phyloP scores from a whole-genome alignment of 75 land plant genomes.

The Cunninghamia lanceolata region DNA sequence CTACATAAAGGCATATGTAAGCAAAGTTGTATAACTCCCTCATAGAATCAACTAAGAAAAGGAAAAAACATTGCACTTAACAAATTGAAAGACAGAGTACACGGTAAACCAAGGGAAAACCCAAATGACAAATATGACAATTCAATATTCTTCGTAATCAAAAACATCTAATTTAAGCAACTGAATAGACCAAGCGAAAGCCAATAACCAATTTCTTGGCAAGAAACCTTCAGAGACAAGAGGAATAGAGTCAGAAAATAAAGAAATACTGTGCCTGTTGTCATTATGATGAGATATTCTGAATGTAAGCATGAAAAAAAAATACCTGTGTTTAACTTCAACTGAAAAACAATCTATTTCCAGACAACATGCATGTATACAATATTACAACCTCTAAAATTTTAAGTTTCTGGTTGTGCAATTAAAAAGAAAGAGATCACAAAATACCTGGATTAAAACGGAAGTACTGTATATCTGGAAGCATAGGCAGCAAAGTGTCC shows the following conservation, averaged over 20 bases:
- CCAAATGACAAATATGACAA: neutral
- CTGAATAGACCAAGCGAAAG: neutral
- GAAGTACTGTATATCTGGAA: constrained; percentile 87
- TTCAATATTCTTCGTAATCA: neutral
- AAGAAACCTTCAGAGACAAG: neutral
- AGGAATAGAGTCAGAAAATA: neutral
- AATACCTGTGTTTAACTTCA: neutral
- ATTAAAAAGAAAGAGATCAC: constrained; percentile 1
- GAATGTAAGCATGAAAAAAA: neutral
- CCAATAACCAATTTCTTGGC: neutral
- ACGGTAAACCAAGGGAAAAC: neutral
- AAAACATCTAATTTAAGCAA: neutral
- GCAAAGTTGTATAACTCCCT: neutral
- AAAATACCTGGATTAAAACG: constrained; percentile 88
- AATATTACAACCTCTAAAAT: neutral
- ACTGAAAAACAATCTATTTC: neutral
- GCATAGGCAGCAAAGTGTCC: constrained; percentile 84
- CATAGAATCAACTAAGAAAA: neutral
- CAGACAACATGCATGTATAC: neutral
- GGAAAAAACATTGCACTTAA: neutral
- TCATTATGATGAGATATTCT: neutral
- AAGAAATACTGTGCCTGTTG: neutral
- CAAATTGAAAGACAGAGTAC: neutral
- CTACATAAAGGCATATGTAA: constrained; percentile 29
- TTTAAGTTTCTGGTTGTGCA: neutral